Percentiles rank a stretch among this genome's conserved stretches.
phyloP scores from a whole-genome alignment of 1,284 basidiomycete species.

The Xerocomus minutiporus region DNA sequence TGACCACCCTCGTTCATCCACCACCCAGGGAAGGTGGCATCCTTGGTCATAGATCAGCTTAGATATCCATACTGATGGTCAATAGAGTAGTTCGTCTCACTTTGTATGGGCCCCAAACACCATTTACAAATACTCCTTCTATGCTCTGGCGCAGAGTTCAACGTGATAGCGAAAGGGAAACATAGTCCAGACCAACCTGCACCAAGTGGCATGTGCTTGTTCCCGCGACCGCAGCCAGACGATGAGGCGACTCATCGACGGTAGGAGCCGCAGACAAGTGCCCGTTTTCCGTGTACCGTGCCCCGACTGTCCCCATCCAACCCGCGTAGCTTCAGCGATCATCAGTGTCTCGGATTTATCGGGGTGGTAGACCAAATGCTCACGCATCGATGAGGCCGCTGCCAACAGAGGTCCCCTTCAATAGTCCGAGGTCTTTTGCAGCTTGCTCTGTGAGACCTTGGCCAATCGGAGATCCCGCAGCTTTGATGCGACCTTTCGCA shows the following conservation, averaged over 20 bases:
- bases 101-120: slow-evolving; percentile 97
- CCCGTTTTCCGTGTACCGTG: slow-evolving; percentile 60
- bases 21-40: slow-evolving; percentile 87
- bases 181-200: slow-evolving; percentile 46
- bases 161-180: background rate
- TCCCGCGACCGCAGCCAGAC: slow-evolving; percentile 91
- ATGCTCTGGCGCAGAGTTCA: slow-evolving; percentile 50
- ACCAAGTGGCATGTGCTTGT: slow-evolving; percentile 96
- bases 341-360: background rate
- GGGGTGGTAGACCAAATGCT: background rate
- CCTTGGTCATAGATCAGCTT: slow-evolving; percentile 35
- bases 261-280: slow-evolving; percentile 50
- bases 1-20: slow-evolving; percentile 99
- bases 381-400: slow-evolving; percentile 94
- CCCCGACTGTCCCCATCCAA: slow-evolving; percentile 97
- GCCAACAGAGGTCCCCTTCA: slow-evolving; percentile 89
- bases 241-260: slow-evolving; percentile 72
- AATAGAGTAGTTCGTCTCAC: slow-evolving; percentile 31
- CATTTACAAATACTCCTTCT: slow-evolving; percentile 82
- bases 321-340: slow-evolving; percentile 74
- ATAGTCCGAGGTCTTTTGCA: slow-evolving; percentile 81
- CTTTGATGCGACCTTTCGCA: slow-evolving; percentile 60
- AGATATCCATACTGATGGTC: background rate
- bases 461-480: slow-evolving; percentile 92
- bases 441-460: slow-evolving; percentile 75